Evolutionary conservation across 2,329 filamentous ascomycete genomes (phyloP), one percentile per base, ranked within the genome.

Genomic region (Sporothrix curviconia): DNA sequence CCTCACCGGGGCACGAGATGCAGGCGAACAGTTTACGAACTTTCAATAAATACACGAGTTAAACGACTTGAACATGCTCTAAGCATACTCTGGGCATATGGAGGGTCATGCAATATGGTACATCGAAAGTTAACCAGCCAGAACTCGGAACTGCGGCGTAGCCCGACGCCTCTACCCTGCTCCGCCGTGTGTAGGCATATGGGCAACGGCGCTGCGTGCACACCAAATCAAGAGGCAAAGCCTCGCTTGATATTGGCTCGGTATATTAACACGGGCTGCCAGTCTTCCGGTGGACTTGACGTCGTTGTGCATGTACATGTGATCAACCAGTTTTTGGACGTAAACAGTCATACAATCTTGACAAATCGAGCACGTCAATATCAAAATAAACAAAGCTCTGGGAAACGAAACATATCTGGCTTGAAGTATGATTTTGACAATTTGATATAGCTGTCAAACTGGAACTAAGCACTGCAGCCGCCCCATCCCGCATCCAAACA

Each of bases 241-340:
- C 15, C 51, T 9, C 14, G 11, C 11, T 7, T 22, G 37, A 46
- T 37, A 55, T 55, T 55, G n/a, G 19, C n/a, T 17, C 24, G 40
- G 6, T 46, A 55, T 46, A 55, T 46, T 55, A 37, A 55, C 15
- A 32, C 32, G 42, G 47, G 32, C 2, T 17, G 34, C 3, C 14
- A 34, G 46, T 12, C 11, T 24, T 17, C 24, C 17, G 7, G 17
- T 8, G 11, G 50, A 42, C 56, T 54, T 59, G 57, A 59, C 57
- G 52, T 55, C 52, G 44, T 34, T 32, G 22, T 51, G 57, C 57
- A 56, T 59, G 39, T 32, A 55, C 57, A 49, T 22, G 56, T 54
- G 50, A n/a, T n/a, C n/a, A 44, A 44, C 36, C 36, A 3, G 15
- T 8, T 15, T 37, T 25, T 34, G 44, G n/a, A n/a, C n/a, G n/a